Percentiles rank a stretch among this genome's conserved stretches.
phyloP scores from a whole-genome alignment of 2,329 filamentous ascomycete genomes.

The Paecilomyces sp. region DNA sequence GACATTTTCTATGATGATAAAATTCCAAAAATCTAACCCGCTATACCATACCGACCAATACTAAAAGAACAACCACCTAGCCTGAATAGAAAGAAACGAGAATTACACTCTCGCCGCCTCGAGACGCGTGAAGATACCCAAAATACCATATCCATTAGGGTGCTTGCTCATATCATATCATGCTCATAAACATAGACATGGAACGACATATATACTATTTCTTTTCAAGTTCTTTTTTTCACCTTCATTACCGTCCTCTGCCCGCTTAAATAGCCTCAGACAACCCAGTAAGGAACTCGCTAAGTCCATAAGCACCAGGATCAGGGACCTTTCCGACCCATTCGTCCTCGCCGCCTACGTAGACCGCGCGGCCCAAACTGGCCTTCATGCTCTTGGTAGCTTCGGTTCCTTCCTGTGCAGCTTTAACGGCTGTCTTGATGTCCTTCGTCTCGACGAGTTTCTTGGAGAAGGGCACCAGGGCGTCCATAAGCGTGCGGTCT shows the following conservation, averaged over 20 bases:
- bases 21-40: no score
- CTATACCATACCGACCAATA: no score
- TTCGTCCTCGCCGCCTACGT: conserved; percentile 61
- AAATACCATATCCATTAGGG: no score
- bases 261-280: conserved; percentile 43
- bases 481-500: conserved; percentile 86
- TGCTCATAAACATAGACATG: neutral
- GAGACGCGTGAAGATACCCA: no score
- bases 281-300: conserved; percentile 74
- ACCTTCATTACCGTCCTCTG: no score
- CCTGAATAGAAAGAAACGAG: no score
- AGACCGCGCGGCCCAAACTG: conserved; percentile 74
- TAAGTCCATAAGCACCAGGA: conserved; percentile 71
- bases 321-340: conserved; percentile 68
- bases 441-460: conserved; percentile 59
- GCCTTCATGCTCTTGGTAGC: conserved; percentile 89
- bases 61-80: no score
- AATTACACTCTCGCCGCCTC: no score
- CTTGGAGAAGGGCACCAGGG: conserved; percentile 79
- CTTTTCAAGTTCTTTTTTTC: neutral
- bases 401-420: conserved; percentile 68
- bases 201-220: neutral
- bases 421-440: conserved; percentile 65
- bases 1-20: no score
- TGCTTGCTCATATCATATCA: no score